These are phyloP conservation scores for Falciphora oryzae DNA, from an alignment of 2,329 filamentous ascomycete species.

Conservation along the genomic window DNA sequence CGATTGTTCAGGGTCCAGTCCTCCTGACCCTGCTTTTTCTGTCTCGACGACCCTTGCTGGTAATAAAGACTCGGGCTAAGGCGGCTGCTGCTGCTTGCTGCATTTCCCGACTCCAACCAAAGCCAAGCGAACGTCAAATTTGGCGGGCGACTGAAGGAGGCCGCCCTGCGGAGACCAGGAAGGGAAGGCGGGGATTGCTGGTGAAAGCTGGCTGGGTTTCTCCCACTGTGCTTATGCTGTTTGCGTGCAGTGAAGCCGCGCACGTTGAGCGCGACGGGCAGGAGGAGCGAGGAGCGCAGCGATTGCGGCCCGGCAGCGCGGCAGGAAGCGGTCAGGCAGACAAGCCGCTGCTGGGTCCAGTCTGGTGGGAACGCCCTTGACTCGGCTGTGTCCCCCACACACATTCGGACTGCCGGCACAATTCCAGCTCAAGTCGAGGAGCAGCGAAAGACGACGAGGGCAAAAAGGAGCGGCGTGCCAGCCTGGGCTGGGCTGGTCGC, in stretches of 20 bases:
- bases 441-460: neutral
- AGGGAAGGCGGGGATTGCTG: neutral
- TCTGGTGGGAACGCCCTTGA: neutral
- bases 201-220: neutral
- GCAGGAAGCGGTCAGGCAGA: slow-evolving; percentile 1
- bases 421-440: neutral
- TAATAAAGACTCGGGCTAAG: neutral
- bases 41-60: neutral
- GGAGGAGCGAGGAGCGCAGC: too few species aligned
- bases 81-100: neutral
- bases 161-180: too few species aligned
- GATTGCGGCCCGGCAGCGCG: neutral
- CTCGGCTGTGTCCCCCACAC: neutral
- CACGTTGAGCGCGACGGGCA: too few species aligned
- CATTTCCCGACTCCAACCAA: neutral
- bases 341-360: neutral
- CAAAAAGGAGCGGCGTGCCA: neutral
- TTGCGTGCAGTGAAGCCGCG: too few species aligned
- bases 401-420: too few species aligned
- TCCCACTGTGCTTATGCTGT: neutral
- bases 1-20: neutral
- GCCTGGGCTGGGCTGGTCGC: neutral
- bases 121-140: neutral
- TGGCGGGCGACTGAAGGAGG: neutral
- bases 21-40: neutral